phyloP scores from a whole-genome alignment of 768 basidiomycete genomes.

The Lyophyllum atratum region DNA sequence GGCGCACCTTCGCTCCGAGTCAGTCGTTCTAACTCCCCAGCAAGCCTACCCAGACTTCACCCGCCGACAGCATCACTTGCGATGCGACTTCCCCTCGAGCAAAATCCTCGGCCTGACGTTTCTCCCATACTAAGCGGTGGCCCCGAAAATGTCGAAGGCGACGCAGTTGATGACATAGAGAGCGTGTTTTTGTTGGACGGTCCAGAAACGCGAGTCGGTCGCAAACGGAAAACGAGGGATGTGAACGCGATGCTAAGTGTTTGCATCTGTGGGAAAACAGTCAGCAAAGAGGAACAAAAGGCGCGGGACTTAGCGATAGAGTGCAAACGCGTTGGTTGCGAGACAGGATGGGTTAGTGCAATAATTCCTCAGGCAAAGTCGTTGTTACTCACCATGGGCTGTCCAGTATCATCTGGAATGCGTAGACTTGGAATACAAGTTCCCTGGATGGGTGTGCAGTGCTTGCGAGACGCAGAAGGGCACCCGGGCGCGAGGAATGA shows the following conservation, averaged over 20 bases:
- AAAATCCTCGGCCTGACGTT: no score
- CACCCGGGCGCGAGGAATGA: neutral
- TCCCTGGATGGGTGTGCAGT: neutral
- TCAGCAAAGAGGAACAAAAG: neutral
- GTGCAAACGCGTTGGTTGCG: neutral
- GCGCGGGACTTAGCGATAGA: neutral
- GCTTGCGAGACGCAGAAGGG: neutral
- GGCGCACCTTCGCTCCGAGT: no score
- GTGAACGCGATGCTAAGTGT: neutral
- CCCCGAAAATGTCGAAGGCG: no score
- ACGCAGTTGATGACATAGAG: no score
- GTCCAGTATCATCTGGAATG: conserved; percentile 1
- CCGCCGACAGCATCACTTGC: no score
- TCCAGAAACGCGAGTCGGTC: neutral
- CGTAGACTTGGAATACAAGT: neutral
- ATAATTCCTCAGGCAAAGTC: neutral
- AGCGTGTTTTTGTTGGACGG: no score
- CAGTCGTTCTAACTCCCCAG: no score
- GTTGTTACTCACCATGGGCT: neutral
- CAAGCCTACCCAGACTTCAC: no score
- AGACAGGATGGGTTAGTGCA: neutral
- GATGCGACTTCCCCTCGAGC: no score
- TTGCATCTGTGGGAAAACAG: neutral
- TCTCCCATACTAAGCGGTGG: no score
- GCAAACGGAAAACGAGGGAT: neutral